Conservation (phyloP, 352 stramenopile species). For the Globisporangium takayamanum region DNA sequence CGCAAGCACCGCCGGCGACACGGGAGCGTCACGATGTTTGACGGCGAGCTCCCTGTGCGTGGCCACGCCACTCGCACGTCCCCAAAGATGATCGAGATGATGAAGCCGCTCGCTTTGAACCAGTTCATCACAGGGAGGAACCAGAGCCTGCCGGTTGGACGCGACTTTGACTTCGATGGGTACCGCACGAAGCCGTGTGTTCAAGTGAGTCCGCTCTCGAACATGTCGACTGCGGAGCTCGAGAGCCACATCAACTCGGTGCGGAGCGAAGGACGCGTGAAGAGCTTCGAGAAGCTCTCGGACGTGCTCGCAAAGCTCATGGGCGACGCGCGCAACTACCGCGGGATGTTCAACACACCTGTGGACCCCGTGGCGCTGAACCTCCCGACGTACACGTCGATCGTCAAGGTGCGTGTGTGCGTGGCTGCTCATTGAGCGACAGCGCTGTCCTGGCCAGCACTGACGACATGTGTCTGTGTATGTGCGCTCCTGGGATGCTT, state of each 20-base stretch:
- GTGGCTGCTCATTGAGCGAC: too few relatives aligned
- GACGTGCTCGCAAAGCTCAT: slow-evolving; percentile 75
- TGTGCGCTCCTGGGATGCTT: not conserved
- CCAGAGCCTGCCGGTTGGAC: slow-evolving; percentile 45
- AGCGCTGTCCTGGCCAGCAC: too few relatives aligned
- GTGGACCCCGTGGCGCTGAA: slow-evolving; percentile 67
- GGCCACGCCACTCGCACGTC: not conserved
- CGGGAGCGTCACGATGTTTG: slow-evolving; percentile 16
- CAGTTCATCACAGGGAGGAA: slow-evolving; percentile 30
- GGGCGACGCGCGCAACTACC: slow-evolving; percentile 57
- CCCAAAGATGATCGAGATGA: slow-evolving; percentile 4
- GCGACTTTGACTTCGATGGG: slow-evolving; percentile 12
- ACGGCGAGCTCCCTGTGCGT: slow-evolving; percentile 9
- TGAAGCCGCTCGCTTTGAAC: slow-evolving; percentile 18
- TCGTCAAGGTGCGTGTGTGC: slow-evolving; percentile 40
- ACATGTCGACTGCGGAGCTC: slow-evolving; percentile 56
- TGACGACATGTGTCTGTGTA: not conserved
- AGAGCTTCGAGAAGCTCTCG: slow-evolving; percentile 54
- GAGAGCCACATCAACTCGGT: slow-evolving; percentile 61
- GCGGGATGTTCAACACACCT: slow-evolving; percentile 67
- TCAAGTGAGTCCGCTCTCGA: slow-evolving; percentile 45
- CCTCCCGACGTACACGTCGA: slow-evolving; percentile 58
- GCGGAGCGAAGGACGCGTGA: slow-evolving; percentile 48
- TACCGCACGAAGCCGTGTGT: slow-evolving; percentile 6
- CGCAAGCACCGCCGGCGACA: slow-evolving; percentile 34